Percentiles rank a stretch among this genome's conserved stretches.
phyloP scores from a whole-genome alignment of 2,329 filamentous ascomycete genomes.

The Beauveria caledonica region DNA sequence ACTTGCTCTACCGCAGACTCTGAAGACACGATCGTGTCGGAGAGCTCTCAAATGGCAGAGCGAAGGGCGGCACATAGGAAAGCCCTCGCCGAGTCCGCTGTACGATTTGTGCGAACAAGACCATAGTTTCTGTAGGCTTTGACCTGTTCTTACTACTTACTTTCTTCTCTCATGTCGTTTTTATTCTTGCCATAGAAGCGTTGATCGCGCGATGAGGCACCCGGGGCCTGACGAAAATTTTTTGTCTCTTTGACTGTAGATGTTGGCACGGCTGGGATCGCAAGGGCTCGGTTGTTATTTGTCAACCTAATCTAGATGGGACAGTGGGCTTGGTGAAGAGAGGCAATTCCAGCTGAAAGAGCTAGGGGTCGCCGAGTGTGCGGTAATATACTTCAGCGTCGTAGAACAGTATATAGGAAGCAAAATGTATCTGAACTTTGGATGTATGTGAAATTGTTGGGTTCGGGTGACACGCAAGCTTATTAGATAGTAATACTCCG shows the following conservation, averaged over 20 bases:
- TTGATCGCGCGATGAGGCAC: neutral
- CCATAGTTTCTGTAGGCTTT: neutral
- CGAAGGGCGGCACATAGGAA: constrained; percentile 6
- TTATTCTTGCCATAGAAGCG: constrained; percentile 1
- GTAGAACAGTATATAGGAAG: neutral
- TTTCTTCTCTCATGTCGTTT: constrained; percentile 3
- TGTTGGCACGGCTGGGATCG: neutral
- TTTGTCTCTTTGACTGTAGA: neutral
- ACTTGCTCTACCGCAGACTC: constrained; percentile 3
- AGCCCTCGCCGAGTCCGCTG: constrained; percentile 7
- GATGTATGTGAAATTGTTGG: neutral
- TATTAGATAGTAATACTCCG: neutral
- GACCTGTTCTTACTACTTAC: neutral
- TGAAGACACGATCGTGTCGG: constrained; percentile 8
- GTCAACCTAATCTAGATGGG: neutral
- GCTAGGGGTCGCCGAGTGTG: neutral
- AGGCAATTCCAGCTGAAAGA: neutral
- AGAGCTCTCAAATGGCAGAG: constrained; percentile 7
- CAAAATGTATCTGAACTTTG: neutral
- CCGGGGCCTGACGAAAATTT: neutral
- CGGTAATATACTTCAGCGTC: neutral
- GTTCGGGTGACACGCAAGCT: neutral
- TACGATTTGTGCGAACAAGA: constrained; percentile 11
- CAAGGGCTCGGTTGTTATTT: neutral
- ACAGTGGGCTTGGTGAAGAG: neutral